phyloP scores from a whole-genome alignment of 176 grass and related monocot genomes.

The Miscanthus lutarioriparius region DNA sequence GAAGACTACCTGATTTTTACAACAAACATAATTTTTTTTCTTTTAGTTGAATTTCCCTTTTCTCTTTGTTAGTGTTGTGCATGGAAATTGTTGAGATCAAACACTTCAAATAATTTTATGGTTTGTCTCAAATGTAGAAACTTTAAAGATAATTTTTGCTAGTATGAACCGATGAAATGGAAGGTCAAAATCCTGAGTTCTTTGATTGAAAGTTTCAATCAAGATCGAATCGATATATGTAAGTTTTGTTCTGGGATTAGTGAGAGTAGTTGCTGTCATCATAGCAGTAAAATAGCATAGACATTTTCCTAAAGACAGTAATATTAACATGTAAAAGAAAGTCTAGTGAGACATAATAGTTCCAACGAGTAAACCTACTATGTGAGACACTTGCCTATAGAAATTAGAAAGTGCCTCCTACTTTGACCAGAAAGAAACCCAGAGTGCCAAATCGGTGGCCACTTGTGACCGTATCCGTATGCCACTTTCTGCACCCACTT shows the following conservation, averaged over 20 bases:
- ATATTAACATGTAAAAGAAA: too few relatives aligned
- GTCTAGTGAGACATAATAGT: too few relatives aligned
- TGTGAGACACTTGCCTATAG: neutral
- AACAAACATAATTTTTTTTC: too few relatives aligned
- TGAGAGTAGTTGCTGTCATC: too few relatives aligned
- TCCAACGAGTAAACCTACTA: neutral
- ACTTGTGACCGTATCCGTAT: neutral
- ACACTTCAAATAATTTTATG: neutral
- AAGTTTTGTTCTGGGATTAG: neutral
- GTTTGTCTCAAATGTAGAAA: neutral
- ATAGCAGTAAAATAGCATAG: neutral
- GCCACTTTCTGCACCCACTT: constrained; percentile 6
- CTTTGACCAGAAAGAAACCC: neutral
- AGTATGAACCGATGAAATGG: neutral
- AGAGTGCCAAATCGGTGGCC: neutral
- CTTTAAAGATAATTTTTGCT: too few relatives aligned
- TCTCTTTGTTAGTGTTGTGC: neutral
- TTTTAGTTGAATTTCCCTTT: too few relatives aligned
- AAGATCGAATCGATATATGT: neutral
- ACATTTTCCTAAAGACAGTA: neutral
- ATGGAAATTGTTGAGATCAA: neutral
- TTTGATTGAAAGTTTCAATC: neutral
- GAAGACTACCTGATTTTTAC: too few relatives aligned
- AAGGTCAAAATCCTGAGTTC: neutral
- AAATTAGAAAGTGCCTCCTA: neutral